Evolutionary conservation across 495 filamentous ascomycete genomes (phyloP).

Genomic region (Penicillium maclennaniae): DNA sequence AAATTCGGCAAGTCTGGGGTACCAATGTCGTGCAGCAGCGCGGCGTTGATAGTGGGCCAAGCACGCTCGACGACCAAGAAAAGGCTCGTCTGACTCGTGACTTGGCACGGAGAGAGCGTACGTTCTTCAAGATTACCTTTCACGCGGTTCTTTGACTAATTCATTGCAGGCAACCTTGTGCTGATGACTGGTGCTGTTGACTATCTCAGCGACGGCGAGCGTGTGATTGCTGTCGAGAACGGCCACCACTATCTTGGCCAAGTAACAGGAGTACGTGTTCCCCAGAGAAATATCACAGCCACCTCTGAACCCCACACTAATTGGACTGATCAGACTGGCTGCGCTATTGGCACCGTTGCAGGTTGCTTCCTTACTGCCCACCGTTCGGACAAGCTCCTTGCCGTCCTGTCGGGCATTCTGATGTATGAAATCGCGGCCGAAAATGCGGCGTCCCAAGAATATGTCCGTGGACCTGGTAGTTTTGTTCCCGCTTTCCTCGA

Average conservation of each 20-base stretch:
- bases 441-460: conserved; percentile 53
- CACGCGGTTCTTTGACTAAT: neutral
- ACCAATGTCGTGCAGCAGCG: conserved; percentile 59
- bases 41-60: conserved; percentile 79
- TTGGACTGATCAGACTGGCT: conserved; percentile 57
- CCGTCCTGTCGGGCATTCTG: conserved; percentile 65
- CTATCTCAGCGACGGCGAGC: conserved; percentile 70
- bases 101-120: conserved; percentile 61
- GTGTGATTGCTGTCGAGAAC: conserved; percentile 65
- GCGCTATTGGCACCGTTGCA: conserved; percentile 76
- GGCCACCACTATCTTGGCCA: conserved; percentile 73
- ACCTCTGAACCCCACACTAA: conserved; percentile 3
- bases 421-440: conserved; percentile 87
- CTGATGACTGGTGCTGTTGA: conserved; percentile 82
- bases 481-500: conserved; percentile 88
- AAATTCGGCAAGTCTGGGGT: conserved; percentile 70
- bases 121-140: conserved; percentile 1
- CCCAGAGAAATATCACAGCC: neutral
- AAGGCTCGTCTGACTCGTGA: conserved; percentile 59
- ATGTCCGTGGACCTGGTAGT: conserved; percentile 77
- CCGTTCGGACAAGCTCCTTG: conserved; percentile 59
- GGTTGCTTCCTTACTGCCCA: conserved; percentile 66
- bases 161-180: conserved; percentile 57
- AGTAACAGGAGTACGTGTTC: conserved; percentile 64
- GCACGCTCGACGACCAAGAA: conserved; percentile 48